A percentile compares a stretch with the other conserved stretches of the same genome.
These are phyloP conservation scores for Mimosa pudica DNA, from an alignment of 306 rosid species.

Conservation along the genomic window DNA sequence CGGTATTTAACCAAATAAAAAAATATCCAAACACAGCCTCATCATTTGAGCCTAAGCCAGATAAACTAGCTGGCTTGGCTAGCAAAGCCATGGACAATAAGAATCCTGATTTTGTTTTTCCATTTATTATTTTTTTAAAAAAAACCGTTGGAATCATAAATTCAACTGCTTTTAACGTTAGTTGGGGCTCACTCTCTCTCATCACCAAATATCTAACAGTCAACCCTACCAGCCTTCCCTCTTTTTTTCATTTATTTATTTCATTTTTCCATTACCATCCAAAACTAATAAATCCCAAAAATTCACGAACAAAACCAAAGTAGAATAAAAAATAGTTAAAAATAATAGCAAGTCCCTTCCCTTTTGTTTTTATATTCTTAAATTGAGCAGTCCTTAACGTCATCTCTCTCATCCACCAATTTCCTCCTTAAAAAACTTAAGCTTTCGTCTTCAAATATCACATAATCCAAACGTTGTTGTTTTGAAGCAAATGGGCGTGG, in stretches of 20 bases:
- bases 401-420: slow-evolving; percentile 34
- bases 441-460: slow-evolving; percentile 32
- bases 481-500: slow-evolving; percentile 68
- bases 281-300: not conserved
- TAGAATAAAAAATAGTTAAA: slow-evolving; percentile 16
- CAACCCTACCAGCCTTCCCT: slow-evolving; percentile 79
- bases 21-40: not conserved
- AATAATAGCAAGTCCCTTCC: slow-evolving; percentile 37
- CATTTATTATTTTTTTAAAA: not conserved
- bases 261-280: slow-evolving; percentile 19
- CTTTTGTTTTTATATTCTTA: slow-evolving; percentile 95
- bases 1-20: no score
- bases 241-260: not conserved
- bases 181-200: slow-evolving; percentile 52
- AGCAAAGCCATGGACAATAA: not conserved
- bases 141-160: slow-evolving; percentile 63
- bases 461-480: slow-evolving; percentile 27
- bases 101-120: not conserved
- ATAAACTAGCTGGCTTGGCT: not conserved
- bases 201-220: slow-evolving; percentile 75
- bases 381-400: slow-evolving; percentile 47
- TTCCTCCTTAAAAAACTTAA: slow-evolving; percentile 37
- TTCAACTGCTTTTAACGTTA: slow-evolving; percentile 61
- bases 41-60: not conserved
- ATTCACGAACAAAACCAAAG: not conserved